Evolutionary conservation across 306 rosid genomes (phyloP).

Genomic region (Citrullus colocynthis): DNA sequence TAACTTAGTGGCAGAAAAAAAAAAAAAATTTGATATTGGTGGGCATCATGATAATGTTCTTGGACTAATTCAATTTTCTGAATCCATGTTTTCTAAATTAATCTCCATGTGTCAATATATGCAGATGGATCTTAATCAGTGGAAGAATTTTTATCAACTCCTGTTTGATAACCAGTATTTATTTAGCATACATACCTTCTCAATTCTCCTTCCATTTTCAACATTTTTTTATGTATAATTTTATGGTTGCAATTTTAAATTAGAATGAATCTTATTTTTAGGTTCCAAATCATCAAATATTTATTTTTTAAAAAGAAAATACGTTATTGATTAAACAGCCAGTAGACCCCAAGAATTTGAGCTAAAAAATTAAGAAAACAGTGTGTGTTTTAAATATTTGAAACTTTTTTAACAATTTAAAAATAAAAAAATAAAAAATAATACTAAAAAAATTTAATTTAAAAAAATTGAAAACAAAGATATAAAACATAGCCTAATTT

Average conservation of each 20-base stretch:
- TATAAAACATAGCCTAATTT: no score
- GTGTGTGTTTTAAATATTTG: not conserved
- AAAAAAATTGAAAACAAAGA: no score
- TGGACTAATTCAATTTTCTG: not conserved
- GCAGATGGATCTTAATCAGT: not conserved
- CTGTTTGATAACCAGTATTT: not conserved
- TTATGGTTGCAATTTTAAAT: not conserved
- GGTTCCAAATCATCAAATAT: no score
- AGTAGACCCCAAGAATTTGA: not conserved
- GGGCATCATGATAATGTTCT: conserved; percentile 1
- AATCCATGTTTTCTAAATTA: not conserved
- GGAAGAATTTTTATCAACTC: not conserved
- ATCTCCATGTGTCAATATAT: not conserved
- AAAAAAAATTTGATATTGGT: not conserved
- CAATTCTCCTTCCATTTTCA: not conserved
- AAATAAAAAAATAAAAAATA: no score
- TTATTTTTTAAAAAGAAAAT: not conserved
- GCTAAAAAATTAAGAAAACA: not conserved
- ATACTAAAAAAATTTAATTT: no score
- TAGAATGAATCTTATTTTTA: not conserved
- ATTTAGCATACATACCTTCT: not conserved
- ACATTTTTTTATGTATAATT: not conserved
- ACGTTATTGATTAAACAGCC: not conserved
- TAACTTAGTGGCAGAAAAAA: not conserved
- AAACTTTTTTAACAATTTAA: no score